Conservation (phyloP, 345 rosid genomes). For the Microcos paniculata region DNA sequence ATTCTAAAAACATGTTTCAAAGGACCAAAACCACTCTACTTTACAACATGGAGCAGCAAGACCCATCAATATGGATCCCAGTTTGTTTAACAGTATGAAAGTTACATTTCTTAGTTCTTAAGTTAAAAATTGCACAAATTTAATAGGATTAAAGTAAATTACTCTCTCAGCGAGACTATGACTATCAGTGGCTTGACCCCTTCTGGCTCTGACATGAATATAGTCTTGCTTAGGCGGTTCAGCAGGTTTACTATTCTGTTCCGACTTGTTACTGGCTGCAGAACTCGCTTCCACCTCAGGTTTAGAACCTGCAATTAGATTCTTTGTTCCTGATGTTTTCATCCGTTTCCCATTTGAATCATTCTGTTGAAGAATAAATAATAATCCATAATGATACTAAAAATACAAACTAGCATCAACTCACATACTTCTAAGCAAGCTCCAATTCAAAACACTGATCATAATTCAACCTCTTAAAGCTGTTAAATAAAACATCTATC, state of each 20-base stretch:
- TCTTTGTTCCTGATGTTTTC: conserved; percentile 44
- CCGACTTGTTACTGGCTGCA: conserved; percentile 51
- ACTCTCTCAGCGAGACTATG: conserved; percentile 99
- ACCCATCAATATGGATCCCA: neutral
- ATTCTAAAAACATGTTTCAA: neutral
- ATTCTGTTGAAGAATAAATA: conserved; percentile 37
- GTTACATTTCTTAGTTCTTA: neutral
- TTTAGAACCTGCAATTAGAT: conserved; percentile 52
- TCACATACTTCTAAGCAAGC: neutral
- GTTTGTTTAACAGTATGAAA: neutral
- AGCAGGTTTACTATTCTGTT: conserved; percentile 50
- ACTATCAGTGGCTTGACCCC: conserved; percentile 98
- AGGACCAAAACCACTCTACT: neutral
- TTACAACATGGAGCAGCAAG: neutral
- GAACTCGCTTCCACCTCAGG: conserved; percentile 70
- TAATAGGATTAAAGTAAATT: conserved; percentile 29
- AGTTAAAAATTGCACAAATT: neutral
- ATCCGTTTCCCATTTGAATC: conserved; percentile 59
- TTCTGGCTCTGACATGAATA: conserved; percentile 95
- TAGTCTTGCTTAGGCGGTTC: conserved; percentile 87
- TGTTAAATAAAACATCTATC: neutral
- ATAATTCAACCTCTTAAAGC: neutral
- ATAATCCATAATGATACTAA: neutral
- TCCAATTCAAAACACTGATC: neutral
- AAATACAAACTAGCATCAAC: conserved; percentile 1